Conservation (phyloP, 208 protist genomes). For the Herpetomonas tarakana region DNA sequence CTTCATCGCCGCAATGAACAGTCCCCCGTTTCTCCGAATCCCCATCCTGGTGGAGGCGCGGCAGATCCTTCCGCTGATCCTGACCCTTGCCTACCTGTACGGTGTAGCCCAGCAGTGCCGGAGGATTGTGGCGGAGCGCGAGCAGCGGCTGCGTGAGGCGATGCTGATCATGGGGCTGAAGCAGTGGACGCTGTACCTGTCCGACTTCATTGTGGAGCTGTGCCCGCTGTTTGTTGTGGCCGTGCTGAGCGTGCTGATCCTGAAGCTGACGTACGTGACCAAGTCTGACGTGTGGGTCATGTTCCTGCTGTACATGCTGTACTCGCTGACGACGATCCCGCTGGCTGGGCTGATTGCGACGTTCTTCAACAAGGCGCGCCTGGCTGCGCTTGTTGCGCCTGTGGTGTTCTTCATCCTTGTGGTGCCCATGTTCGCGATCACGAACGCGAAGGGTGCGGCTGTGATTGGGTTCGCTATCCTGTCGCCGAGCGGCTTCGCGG, state of each 20-base stretch:
- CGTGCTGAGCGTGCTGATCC: constrained; percentile 27
- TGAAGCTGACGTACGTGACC: constrained; percentile 26
- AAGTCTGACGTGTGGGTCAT: constrained; percentile 22
- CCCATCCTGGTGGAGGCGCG: constrained; percentile 17
- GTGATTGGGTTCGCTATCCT: constrained; percentile 18
- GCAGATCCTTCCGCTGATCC: constrained; percentile 27
- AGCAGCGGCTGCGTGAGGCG: constrained; percentile 48
- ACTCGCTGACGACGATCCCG: constrained; percentile 26
- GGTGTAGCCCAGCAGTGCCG: constrained; percentile 35
- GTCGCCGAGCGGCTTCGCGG: constrained; percentile 22
- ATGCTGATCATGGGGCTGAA: constrained; percentile 71
- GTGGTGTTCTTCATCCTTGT: constrained; percentile 34
- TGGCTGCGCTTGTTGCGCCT: constrained; percentile 37
- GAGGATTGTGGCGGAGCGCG: constrained; percentile 53
- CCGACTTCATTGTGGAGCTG: constrained; percentile 30
- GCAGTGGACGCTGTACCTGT: constrained; percentile 24
- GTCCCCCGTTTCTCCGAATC: constrained; percentile 13
- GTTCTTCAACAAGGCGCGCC: constrained; percentile 40
- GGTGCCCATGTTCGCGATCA: constrained; percentile 17
- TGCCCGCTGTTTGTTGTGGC: constrained; percentile 21
- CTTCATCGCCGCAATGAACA: neutral
- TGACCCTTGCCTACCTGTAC: constrained; percentile 52
- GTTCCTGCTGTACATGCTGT: constrained; percentile 41
- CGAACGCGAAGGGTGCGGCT: constrained; percentile 9
- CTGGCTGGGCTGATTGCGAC: constrained; percentile 29